Percentiles rank a stretch among this genome's conserved stretches.
These are phyloP conservation scores for Phytopythium vexans DNA, from an alignment of 352 stramenopile species.

Conservation along the genomic window DNA sequence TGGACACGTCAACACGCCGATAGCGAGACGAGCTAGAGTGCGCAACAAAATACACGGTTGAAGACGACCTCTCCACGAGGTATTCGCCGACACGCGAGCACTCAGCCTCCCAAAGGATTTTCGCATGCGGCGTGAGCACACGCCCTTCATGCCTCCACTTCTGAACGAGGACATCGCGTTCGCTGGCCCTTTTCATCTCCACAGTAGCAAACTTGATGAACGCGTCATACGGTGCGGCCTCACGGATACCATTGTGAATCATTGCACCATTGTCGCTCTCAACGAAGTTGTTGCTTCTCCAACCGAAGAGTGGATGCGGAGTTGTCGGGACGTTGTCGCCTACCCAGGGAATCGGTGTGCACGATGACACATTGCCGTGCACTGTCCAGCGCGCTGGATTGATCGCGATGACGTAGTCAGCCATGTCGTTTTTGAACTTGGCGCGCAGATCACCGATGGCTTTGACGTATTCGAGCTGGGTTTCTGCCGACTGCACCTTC, in stretches of 20 bases:
- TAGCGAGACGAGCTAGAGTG: slow-evolving; percentile 1
- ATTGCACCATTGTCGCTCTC: neutral
- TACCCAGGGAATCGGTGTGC: neutral
- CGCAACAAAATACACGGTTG: neutral
- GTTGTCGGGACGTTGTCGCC: neutral
- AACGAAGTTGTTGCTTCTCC: neutral
- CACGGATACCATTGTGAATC: neutral
- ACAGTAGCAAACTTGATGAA: neutral
- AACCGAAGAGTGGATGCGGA: neutral
- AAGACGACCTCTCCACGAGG: neutral
- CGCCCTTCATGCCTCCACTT: too few relatives aligned
- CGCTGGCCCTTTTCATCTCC: neutral
- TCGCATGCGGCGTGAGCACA: neutral
- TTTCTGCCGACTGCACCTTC: neutral
- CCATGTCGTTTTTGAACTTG: neutral
- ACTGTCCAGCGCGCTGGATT: neutral
- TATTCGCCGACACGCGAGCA: slow-evolving; percentile 1
- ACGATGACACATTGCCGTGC: neutral
- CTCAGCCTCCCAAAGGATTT: neutral
- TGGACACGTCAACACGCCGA: neutral
- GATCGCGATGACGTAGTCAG: neutral
- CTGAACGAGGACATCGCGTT: neutral
- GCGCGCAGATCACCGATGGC: too few relatives aligned
- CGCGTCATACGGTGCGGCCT: neutral
- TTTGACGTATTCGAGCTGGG: neutral